Conservation (phyloP, 257 asterid genomes). For the Nicotiana paniculata region DNA sequence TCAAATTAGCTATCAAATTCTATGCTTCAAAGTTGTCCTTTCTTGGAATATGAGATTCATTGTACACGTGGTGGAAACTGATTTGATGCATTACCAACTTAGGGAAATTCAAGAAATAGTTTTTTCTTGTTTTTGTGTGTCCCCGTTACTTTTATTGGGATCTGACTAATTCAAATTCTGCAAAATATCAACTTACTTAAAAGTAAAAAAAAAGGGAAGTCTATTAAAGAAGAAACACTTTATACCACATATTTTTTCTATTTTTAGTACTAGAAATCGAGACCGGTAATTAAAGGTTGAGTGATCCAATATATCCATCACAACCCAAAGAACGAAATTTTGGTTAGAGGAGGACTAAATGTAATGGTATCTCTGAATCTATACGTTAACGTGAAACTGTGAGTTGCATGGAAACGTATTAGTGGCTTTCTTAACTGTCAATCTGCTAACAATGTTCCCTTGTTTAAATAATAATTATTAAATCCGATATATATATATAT, state of each 20-base stretch:
- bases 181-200: too few species aligned
- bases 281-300: too few species aligned
- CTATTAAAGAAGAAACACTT: too few species aligned
- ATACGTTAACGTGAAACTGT: not conserved
- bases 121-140: too few species aligned
- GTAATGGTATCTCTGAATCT: not conserved
- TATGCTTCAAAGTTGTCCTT: conserved; percentile 11
- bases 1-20: not conserved
- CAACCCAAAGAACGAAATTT: too few species aligned
- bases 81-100: conserved; percentile 5
- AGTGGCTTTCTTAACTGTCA: conserved; percentile 21
- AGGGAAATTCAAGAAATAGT: not conserved
- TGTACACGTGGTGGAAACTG: conserved; percentile 4
- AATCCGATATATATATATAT: too few species aligned
- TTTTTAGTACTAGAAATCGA: too few species aligned
- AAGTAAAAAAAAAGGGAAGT: too few species aligned
- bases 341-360: not conserved
- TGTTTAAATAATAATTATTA: not conserved
- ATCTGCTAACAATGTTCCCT: conserved; percentile 22
- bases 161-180: too few species aligned
- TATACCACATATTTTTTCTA: too few species aligned
- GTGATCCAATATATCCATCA: too few species aligned
- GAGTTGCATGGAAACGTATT: conserved; percentile 9
- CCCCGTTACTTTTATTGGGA: too few species aligned
- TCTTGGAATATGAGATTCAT: not conserved